Evolutionary conservation across 1,139 yeast species (phyloP).

Genomic region (Scheffersomyces insectosa): DNA sequence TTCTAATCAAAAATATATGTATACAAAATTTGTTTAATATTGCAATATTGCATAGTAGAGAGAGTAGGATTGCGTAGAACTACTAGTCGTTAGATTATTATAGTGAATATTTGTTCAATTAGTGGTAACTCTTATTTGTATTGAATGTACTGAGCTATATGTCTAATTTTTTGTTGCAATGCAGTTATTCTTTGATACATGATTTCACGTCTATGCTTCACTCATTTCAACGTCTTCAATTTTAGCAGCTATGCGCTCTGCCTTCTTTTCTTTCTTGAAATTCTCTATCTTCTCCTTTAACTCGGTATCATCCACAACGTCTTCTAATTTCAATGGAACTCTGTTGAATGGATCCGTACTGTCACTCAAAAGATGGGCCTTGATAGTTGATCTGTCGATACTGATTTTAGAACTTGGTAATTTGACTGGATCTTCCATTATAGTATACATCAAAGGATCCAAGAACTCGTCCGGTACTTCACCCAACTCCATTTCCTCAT

Average conservation of each 20-base stretch:
- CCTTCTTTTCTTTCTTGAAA: slow-evolving; percentile 48
- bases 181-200: no score
- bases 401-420: slow-evolving; percentile 82
- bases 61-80: no score
- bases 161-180: no score
- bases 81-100: no score
- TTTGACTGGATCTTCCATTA: slow-evolving; percentile 95
- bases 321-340: slow-evolving; percentile 84
- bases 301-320: slow-evolving; percentile 75
- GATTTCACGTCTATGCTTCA: not conserved
- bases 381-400: slow-evolving; percentile 88
- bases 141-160: no score
- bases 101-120: no score
- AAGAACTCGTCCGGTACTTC: slow-evolving; percentile 95
- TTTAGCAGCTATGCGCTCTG: slow-evolving; percentile 8
- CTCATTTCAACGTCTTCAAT: slow-evolving; percentile 21
- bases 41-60: not conserved
- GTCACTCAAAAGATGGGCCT: slow-evolving; percentile 90
- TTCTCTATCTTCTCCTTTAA: slow-evolving; percentile 60
- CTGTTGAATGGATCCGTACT: slow-evolving; percentile 97
- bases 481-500: slow-evolving; percentile 84
- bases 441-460: slow-evolving; percentile 93
- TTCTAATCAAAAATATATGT: slow-evolving; percentile 6
- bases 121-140: no score
- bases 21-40: slow-evolving; percentile 5